phyloP scores from a whole-genome alignment of 139 green algal genomes.

The Auxenochlorella protothecoides region DNA sequence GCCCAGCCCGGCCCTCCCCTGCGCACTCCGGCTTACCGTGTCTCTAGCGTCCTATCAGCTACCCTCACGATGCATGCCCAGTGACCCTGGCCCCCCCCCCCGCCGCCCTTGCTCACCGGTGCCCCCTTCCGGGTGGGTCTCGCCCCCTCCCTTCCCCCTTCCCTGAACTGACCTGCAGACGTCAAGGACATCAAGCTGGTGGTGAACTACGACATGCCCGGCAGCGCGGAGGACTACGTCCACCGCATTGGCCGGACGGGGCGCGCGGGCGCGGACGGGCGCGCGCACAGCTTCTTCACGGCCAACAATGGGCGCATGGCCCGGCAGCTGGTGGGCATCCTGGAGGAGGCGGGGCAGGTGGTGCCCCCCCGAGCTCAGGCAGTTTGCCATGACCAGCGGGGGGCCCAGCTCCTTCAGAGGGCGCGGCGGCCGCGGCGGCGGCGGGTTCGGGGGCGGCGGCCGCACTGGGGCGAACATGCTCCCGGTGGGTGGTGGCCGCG shows the following conservation, averaged over 20 bases:
- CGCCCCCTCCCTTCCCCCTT: not conserved
- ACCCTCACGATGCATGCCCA: too few species aligned
- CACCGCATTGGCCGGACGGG: slow-evolving; percentile 75
- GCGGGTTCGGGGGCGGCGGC: slow-evolving; percentile 7
- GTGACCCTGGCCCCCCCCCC: too few species aligned
- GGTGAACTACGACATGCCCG: slow-evolving; percentile 84
- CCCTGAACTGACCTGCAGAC: slow-evolving; percentile 43
- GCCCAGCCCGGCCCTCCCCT: too few species aligned
- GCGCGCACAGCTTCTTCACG: slow-evolving; percentile 80
- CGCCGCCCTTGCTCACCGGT: too few species aligned
- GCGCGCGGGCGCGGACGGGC: slow-evolving; percentile 39
- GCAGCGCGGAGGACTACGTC: slow-evolving; percentile 86
- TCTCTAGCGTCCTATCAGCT: too few species aligned
- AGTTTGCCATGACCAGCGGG: slow-evolving; percentile 29
- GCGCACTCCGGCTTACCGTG: too few species aligned
- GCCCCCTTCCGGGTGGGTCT: too few species aligned
- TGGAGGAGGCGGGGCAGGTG: slow-evolving; percentile 64
- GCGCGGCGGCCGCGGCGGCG: slow-evolving; percentile 9
- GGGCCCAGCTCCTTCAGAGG: slow-evolving; percentile 22
- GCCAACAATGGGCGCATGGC: slow-evolving; percentile 53
- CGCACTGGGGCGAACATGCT: slow-evolving; percentile 7
- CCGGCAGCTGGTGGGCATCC: slow-evolving; percentile 52
- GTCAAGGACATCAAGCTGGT: slow-evolving; percentile 87
- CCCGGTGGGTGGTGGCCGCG: slow-evolving; percentile 1
- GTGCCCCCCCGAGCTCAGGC: slow-evolving; percentile 35